These are phyloP conservation scores for Dactylellina leptospora DNA, from an alignment of 2,329 filamentous ascomycete genomes.

Conservation along the genomic window DNA sequence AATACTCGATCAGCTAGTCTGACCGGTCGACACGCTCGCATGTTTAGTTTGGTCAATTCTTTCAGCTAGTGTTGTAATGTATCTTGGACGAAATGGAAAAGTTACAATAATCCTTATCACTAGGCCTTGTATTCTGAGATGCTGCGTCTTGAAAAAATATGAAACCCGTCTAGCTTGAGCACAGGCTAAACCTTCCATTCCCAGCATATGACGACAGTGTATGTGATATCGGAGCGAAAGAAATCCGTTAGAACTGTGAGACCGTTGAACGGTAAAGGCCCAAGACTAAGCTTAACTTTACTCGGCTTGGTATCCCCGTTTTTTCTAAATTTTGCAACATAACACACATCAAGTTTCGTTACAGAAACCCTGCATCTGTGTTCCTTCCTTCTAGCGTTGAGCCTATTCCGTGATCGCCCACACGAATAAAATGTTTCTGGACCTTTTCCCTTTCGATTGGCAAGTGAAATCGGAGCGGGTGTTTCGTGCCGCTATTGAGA, in stretches of 20 bases:
- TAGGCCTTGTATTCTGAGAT: background rate
- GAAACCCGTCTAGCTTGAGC: background rate
- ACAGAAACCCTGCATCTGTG: too few species aligned
- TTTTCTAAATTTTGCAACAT: constrained; percentile 30
- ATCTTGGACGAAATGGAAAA: constrained; percentile 50
- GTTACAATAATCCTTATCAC: constrained; percentile 28
- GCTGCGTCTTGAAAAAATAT: background rate
- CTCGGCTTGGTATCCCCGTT: constrained; percentile 17
- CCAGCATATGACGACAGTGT: background rate
- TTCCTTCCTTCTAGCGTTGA: background rate
- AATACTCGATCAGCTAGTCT: constrained; percentile 76
- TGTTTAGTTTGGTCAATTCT: constrained; percentile 18
- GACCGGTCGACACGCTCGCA: background rate
- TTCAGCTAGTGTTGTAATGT: constrained; percentile 32
- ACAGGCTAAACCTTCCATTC: constrained; percentile 6
- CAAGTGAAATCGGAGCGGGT: too few species aligned
- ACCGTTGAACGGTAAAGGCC: too few species aligned
- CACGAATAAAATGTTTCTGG: constrained; percentile 1
- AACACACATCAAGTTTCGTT: too few species aligned
- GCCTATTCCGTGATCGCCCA: background rate
- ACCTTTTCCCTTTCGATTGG: too few species aligned
- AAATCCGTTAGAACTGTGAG: too few species aligned
- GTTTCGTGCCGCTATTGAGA: constrained; percentile 1
- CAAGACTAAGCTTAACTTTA: constrained; percentile 21
- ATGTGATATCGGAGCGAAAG: too few species aligned